Evolutionary conservation across 164 flowering plant species (phyloP), one percentile per base, ranked within the genome.

Genomic region (Cinnamomum micranthum): DNA sequence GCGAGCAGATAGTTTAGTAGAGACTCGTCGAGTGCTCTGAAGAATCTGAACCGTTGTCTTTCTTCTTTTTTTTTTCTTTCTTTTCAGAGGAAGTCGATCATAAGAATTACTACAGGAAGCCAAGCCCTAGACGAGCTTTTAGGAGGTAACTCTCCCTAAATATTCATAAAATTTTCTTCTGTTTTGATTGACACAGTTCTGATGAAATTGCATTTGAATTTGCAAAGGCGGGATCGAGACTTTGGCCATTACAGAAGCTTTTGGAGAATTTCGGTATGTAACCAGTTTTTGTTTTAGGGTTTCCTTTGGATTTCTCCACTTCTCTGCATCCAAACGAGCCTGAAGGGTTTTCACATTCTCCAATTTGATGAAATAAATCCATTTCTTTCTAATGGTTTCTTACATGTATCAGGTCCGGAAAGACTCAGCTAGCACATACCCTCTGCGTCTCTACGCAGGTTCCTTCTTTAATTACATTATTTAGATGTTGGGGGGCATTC

Each of bases 361-460:
- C 41, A 35, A 33, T 33, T 33, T 33, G 41, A 33, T 33, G 41
- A 33, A 33, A 33, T 33, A 33, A 33, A 33, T 35, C n/a, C 7
- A 3, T 59, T 59, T 59, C 22, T 22, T 59, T 68, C 4, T 5
- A 22, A 28, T 35, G 41, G 41, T 35, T 69, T 69, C 55, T 25
- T 2, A 55, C 55, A 19, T 73, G 63, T 31, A 27, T 73, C 85
- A 96, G 99, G 76, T 92, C 99, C 20, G 98, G 99, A 73, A 96
- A 96, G 82, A 96, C 99, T 65, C 99, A 96, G 85, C 94, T 96
- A n/a, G 99, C 99, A 1, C 99, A 96, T 75, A 96, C 99, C 69
- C 89, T 96, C 9, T 94, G 99, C 35, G 99, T 96, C 55, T 78
- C 97, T 10, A 96, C 99, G 2, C 99, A 94, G 98, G 99, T 94